Evolutionary conservation across 805 yeast species (phyloP), one percentile per base, ranked within the genome.

Genomic region (Yamadazyma scolyti): DNA sequence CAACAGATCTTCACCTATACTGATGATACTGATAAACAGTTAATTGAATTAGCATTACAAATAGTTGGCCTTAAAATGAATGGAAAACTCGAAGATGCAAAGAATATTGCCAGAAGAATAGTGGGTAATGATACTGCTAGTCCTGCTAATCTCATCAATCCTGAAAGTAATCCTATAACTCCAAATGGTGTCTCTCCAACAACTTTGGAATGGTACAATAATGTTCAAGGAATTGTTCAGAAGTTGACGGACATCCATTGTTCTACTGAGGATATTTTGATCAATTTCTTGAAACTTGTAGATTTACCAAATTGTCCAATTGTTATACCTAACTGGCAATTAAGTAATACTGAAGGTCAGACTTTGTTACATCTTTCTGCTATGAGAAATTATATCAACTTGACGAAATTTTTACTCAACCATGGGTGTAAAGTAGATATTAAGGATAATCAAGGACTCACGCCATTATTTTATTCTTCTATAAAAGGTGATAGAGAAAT

Each of bases 31-130:
- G 98, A 93, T 58, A 74, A 93, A 43, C 96, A 90, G 57, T 71
- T 93, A 52, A 85, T 90, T 52, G 98, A 93, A 60, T 68, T 93
- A 41, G 98, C 98, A 2, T 68, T 93, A 46, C 97, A 93, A 53
- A 93, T 93, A 47, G 96, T 93, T 23, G 98, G 98, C 2, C 68
- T 89, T 58, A 90, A 90, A 61, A 88, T 90, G 96, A 89, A 87
- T 51, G 98, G 97, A 36, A 81, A 82, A 48, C 65, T 93, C 36
- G 97, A 93, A 52, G 97, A 90, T 57, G 97, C 97, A 2, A 77
- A 85, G 44, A 88, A 87, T 50, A 85, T 93, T 47, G 97, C 97
- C 1, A 82, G 82, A 55, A 70, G 95, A 42, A 87, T 93, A 43
- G 88, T 90, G 32, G 94, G 93, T 9, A 71, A 76, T 30, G 78